Evolutionary conservation across 2,329 filamentous ascomycete genomes (phyloP), one percentile per base, ranked within the genome.

Genomic region (Hymenoscyphus albidus): DNA sequence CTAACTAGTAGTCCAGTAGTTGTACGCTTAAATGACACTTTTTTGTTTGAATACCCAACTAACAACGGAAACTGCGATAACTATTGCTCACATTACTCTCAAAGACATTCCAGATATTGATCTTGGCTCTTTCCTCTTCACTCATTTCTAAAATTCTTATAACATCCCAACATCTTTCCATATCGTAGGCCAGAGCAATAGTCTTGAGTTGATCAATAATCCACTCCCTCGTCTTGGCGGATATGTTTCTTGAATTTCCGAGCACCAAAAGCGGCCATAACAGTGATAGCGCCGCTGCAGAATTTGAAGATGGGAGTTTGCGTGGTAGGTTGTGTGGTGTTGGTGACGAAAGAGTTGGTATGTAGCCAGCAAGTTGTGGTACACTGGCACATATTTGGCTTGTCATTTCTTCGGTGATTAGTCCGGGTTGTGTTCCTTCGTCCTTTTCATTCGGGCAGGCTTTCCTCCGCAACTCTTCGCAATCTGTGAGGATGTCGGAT

Each of bases 251-350:
- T 14, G 62, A 64, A 39, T 61, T 61, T 6, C 58, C 62, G n/a
- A 35, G 44, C 2, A 51, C 54, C 31, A 59, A 66, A 3, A 66
- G 57, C 1, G 64, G 64, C 64, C 64, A 66, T 5, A 65, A 38
- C n/a, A 67, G 60, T 16, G 56, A 40, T 16, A 65, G 61, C 5
- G 58, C 62, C 9, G 48, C 57, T 5, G 39, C 18, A 10, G 39
- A 22, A 58, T 44, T 64, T 39, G 35, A 48, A 4, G n/a, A 4
- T 9, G 14, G 35, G 4, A 42, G 16, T 58, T 18, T 55, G 31
- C n/a, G 14, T 5, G 35, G 31, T 13, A 51, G 32, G 5, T 9
- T 22, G 2, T 48, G 22, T 38, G 51, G 16, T 51, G 56, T 13
- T 39, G 6, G 32, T 2, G 32, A 16, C 32, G 35, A 27, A 16